Percentiles rank a stretch among this genome's conserved stretches.
phyloP scores from a whole-genome alignment of 345 rosid genomes.

The Eucalyptus albens region DNA sequence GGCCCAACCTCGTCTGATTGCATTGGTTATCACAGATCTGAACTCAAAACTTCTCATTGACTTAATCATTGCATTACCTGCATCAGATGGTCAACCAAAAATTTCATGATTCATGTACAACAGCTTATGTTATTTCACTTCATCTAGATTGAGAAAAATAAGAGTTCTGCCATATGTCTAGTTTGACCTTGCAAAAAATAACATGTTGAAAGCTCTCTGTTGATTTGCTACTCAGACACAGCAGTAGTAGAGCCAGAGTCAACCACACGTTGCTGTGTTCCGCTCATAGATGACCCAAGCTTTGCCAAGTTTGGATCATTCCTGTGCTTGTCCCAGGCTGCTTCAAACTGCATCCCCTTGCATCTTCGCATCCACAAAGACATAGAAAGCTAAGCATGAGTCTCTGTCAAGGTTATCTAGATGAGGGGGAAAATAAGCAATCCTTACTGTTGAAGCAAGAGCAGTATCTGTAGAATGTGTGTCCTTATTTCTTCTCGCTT shows the following conservation, averaged over 20 bases:
- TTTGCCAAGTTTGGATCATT: constrained; percentile 49
- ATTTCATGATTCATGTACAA: background rate
- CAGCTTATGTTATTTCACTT: background rate
- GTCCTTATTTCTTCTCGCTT: constrained; percentile 60
- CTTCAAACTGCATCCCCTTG: constrained; percentile 51
- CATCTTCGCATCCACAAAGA: constrained; percentile 20
- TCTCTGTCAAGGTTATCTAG: background rate
- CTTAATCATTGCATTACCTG: background rate
- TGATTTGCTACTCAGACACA: background rate
- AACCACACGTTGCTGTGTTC: background rate
- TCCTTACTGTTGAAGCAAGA: constrained; percentile 64
- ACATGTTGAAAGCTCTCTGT: background rate
- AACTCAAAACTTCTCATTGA: background rate
- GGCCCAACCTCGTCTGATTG: background rate
- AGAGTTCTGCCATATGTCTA: background rate
- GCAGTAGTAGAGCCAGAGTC: background rate
- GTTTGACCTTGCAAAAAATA: background rate
- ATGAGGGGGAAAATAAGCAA: background rate
- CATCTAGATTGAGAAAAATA: background rate
- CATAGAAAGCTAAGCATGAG: background rate
- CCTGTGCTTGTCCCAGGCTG: constrained; percentile 52
- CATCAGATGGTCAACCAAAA: background rate
- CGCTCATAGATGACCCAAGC: constrained; percentile 10
- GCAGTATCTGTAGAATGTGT: constrained; percentile 31
- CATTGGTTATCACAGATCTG: background rate